These are phyloP conservation scores for Passiflora organensis DNA, from an alignment of 345 rosid genomes.

Conservation along the genomic window DNA sequence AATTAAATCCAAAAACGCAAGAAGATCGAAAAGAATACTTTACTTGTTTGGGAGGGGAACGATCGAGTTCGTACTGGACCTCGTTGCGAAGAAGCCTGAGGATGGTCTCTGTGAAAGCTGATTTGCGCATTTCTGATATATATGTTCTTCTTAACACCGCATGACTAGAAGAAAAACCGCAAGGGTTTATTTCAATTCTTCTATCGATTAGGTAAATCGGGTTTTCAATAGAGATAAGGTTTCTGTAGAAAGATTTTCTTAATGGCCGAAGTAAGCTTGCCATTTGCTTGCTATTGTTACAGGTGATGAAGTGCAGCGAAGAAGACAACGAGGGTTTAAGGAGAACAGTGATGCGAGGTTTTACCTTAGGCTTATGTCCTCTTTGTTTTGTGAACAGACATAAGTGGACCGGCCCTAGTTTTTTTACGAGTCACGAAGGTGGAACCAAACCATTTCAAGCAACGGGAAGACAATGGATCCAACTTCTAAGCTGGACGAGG, in stretches of 20 bases:
- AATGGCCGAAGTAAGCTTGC: slow-evolving; percentile 12
- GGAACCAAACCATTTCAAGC: no score
- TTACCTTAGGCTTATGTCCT: no score
- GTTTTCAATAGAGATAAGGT: slow-evolving; percentile 1
- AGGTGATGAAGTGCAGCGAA: no score
- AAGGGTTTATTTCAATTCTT: background rate
- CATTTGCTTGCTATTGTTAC: no score
- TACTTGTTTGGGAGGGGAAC: slow-evolving; percentile 41
- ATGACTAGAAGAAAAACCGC: background rate
- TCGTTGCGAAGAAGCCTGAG: slow-evolving; percentile 57
- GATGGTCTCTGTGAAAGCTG: slow-evolving; percentile 68
- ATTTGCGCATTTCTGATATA: slow-evolving; percentile 64
- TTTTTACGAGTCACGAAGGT: no score
- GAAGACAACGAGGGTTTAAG: no score
- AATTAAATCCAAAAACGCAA: no score
- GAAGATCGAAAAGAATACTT: background rate
- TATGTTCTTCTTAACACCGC: slow-evolving; percentile 27
- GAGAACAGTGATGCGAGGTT: no score
- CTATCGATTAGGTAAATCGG: background rate
- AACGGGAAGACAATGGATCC: no score
- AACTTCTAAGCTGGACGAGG: no score
- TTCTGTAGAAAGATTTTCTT: slow-evolving; percentile 11
- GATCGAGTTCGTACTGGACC: slow-evolving; percentile 63
- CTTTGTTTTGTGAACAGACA: no score
- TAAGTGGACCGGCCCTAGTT: no score